phyloP scores from a whole-genome alignment of 116 monocot genomes.

The Cymodocea nodosa region DNA sequence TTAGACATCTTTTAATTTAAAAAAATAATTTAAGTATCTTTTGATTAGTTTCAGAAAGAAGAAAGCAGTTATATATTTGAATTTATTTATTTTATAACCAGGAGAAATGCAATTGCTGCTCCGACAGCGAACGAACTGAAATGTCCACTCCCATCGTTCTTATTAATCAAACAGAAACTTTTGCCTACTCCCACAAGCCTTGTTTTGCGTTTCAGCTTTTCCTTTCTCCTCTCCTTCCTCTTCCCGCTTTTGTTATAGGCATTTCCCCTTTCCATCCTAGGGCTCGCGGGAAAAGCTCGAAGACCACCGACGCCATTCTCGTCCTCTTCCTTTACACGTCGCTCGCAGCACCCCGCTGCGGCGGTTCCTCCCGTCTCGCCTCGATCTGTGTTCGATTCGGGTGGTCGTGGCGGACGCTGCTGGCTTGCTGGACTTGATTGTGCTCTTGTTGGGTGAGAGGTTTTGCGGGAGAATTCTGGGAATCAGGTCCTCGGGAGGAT shows the following conservation, averaged over 20 bases:
- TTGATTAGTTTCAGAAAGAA: no score
- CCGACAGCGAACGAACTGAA: no score
- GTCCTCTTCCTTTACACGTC: conserved; percentile 7
- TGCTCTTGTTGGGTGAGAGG: neutral
- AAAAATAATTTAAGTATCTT: no score
- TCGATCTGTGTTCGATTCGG: neutral
- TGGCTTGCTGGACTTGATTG: neutral
- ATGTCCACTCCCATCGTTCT: no score
- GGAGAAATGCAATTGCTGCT: no score
- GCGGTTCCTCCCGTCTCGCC: neutral
- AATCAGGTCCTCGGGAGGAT: neutral
- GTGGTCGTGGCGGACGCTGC: neutral
- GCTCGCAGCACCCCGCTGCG: neutral
- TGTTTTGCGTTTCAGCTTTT: neutral
- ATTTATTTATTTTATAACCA: no score
- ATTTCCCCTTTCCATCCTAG: neutral
- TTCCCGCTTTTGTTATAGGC: neutral
- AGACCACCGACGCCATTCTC: neutral
- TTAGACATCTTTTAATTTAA: no score
- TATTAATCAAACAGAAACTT: no score
- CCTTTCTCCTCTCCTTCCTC: neutral
- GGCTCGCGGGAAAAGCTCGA: neutral
- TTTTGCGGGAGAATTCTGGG: neutral
- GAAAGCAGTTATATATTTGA: no score
- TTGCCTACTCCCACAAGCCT: neutral